A percentile compares a stretch with the other conserved stretches of the same genome.
Evolutionary conservation across 208 protist genomes (phyloP).

Genomic region (Porcisia deanei): DNA sequence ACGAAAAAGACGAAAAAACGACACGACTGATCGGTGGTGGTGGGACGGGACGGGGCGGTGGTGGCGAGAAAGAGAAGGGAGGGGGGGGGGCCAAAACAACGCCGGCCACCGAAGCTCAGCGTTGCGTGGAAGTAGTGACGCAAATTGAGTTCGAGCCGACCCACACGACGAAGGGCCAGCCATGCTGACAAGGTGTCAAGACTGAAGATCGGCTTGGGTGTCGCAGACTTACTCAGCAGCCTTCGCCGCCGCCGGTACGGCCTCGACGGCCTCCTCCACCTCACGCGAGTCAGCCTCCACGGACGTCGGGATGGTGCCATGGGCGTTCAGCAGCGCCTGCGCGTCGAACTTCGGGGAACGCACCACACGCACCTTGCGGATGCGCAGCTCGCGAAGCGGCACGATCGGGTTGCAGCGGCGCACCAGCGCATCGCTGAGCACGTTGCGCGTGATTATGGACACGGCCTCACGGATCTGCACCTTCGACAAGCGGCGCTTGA

Average conservation of each 20-base stretch:
- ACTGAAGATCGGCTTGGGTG: neutral
- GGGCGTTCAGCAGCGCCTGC: conserved; percentile 91
- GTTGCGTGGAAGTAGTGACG: neutral
- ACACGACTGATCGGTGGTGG: conserved; percentile 1
- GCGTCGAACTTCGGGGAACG: conserved; percentile 97
- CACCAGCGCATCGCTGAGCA: conserved; percentile 96
- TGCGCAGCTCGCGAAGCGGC: conserved; percentile 97
- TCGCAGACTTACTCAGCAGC: conserved; percentile 30
- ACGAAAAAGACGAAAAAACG: neutral
- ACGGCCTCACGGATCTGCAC: conserved; percentile 95
- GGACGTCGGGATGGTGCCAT: conserved; percentile 87
- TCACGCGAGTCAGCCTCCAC: conserved; percentile 72
- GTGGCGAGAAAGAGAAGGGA: neutral
- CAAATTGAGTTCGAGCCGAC: neutral
- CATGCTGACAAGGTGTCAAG: neutral
- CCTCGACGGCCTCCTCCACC: conserved; percentile 77
- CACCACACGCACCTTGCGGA: conserved; percentile 98
- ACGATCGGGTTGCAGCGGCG: conserved; percentile 95
- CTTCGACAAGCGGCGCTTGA: conserved; percentile 86
- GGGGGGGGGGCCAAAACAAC: neutral
- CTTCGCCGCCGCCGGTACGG: conserved; percentile 31
- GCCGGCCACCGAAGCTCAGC: neutral
- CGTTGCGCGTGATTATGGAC: conserved; percentile 94
- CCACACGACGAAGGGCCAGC: neutral
- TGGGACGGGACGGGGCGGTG: neutral